Evolutionary conservation across 2,329 filamentous ascomycete species (phyloP).

Genomic region (Pseudogymnoascus sp.): DNA sequence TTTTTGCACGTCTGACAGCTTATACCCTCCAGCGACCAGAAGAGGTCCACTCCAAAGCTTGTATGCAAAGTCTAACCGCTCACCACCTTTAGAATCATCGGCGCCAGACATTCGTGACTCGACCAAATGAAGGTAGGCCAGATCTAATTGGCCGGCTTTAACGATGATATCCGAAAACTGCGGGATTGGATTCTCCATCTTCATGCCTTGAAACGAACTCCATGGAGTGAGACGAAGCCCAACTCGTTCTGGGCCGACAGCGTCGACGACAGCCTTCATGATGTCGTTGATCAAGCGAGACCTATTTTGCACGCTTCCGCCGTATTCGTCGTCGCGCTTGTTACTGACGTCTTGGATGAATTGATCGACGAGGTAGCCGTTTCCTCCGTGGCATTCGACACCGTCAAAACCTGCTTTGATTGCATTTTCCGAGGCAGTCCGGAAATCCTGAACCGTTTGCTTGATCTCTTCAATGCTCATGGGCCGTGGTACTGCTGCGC

Average conservation of each 20-base stretch:
- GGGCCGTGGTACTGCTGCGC: conserved; percentile 17
- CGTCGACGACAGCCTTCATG: conserved; percentile 38
- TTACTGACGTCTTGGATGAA: conserved; percentile 48
- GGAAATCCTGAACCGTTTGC: conserved; percentile 32
- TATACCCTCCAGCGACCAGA: conserved; percentile 40
- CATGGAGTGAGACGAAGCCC: conserved; percentile 53
- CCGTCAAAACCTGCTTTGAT: conserved; percentile 48
- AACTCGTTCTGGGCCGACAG: conserved; percentile 43
- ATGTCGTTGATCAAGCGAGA: conserved; percentile 43
- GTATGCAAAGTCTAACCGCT: conserved; percentile 29
- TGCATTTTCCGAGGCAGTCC: conserved; percentile 34
- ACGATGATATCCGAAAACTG: conserved; percentile 30
- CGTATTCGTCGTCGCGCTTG: conserved; percentile 43
- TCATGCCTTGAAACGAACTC: conserved; percentile 48
- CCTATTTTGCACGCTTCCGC: conserved; percentile 40
- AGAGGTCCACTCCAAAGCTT: conserved; percentile 39
- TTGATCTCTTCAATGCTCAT: conserved; percentile 32
- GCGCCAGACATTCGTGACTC: conserved; percentile 39
- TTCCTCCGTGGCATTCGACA: conserved; percentile 35
- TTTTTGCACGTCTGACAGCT: conserved; percentile 29
- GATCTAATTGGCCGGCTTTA: conserved; percentile 34
- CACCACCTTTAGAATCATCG: conserved; percentile 20
- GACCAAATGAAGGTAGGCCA: conserved; percentile 46
- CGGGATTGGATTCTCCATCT: conserved; percentile 24
- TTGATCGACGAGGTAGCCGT: conserved; percentile 46